Evolutionary conservation across 306 rosid genomes (phyloP), one percentile per base, ranked within the genome.

Genomic region (Prunus padus): DNA sequence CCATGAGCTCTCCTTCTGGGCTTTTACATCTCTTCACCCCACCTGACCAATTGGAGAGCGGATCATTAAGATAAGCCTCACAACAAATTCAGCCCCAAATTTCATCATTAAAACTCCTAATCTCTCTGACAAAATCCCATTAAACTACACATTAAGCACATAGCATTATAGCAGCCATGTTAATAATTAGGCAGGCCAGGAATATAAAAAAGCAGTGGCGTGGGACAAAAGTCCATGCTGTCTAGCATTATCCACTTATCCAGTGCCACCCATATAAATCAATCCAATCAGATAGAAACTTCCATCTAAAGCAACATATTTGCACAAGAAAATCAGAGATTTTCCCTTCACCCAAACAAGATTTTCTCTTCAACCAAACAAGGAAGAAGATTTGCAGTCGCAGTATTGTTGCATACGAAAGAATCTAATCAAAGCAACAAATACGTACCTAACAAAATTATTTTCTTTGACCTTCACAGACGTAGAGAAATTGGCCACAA

Each of bases 31-130:
- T n/a, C 69, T 30, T 40, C 67, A 25, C 18, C 67, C 82, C 67
- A 77, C 79, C 75, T 77, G 37, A 77, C 65, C 76, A 72, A 65
- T 33, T 71, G 77, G 37, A 44, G 56, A 31, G 55, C 23, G 45
- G 75, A 76, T 37, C 42, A 37, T 40, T 26, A 31, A 63, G 11
- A 26, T 11, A 79, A 71, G 62, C 69, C 70, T 50, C 37, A 20
- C 7, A 49, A 45, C 22, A 55, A 2, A 59, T 63, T 61, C 79
- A 52, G 57, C 79, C 79, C 73, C 28, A 67, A 73, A 11, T 37
- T 37, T 49, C 45, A 40, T 6, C 9, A 26, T 23, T 52, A 11
- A 65, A n/a, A 16, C 11, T 4, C 60, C 66, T 18, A 55, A 72
- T 47, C 68, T 20, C 76, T 16, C 12, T 14, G 3, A 13, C 2